These are phyloP conservation scores for Xylaria sp. DNA, from an alignment of 2,329 filamentous ascomycete species.

Conservation along the genomic window DNA sequence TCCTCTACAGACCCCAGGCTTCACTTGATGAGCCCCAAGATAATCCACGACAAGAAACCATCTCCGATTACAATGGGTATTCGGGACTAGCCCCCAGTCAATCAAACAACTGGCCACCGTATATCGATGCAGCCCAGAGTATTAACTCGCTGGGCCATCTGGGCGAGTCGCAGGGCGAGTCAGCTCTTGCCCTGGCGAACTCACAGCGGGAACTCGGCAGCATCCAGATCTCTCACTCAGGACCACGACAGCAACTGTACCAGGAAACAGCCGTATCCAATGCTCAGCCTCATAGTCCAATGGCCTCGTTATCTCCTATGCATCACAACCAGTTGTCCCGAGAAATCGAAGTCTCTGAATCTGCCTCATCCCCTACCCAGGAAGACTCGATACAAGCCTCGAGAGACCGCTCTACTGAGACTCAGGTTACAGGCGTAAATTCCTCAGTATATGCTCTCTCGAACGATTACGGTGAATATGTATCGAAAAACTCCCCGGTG, in stretches of 20 bases:
- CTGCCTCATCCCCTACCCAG: not conserved
- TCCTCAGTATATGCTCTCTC: not conserved
- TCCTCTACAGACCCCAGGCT: slow-evolving; percentile 9
- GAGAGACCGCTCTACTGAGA: slow-evolving; percentile 7
- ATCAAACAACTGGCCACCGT: slow-evolving; percentile 20
- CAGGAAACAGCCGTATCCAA: slow-evolving; percentile 1
- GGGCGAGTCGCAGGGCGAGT: slow-evolving; percentile 15
- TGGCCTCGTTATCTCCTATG: slow-evolving; percentile 17
- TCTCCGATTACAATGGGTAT: slow-evolving; percentile 27
- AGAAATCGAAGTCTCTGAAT: slow-evolving; percentile 5
- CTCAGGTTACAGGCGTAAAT: not conserved
- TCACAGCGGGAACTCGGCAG: slow-evolving; percentile 14
- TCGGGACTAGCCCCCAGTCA: slow-evolving; percentile 29
- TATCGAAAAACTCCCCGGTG: slow-evolving; percentile 4
- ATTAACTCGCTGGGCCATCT: slow-evolving; percentile 7
- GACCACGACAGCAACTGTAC: slow-evolving; percentile 17
- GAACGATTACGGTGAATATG: slow-evolving; percentile 15
- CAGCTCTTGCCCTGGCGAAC: slow-evolving; percentile 11
- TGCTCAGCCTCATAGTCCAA: slow-evolving; percentile 4
- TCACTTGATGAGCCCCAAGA: slow-evolving; percentile 23
- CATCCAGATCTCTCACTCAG: slow-evolving; percentile 1
- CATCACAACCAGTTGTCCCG: slow-evolving; percentile 3
- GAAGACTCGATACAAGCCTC: slow-evolving; percentile 1
- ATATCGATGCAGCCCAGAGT: slow-evolving; percentile 4
- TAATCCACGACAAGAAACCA: slow-evolving; percentile 17